Base-by-base conservation (phyloP, 768 basidiomycete genomes). In the Kwoniella heveanensis region DNA sequence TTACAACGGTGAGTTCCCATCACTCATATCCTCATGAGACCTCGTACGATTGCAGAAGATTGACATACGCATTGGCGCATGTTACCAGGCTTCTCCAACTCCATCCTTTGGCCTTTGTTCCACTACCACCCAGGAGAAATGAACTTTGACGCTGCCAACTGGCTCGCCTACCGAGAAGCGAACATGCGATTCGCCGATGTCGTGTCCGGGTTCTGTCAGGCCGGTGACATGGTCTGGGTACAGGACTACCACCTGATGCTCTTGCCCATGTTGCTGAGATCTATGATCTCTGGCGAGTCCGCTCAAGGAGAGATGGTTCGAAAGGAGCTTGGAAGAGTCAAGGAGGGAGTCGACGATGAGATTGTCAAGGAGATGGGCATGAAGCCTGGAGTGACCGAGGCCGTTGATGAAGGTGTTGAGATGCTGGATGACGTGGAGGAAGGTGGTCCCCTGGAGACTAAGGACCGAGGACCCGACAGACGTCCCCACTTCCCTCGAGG, bases 71-170 rank as follows among this genome's bases (percentile, higher is more conserved):
- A n/a, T n/a, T n/a, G n/a, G n/a, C n/a, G n/a, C n/a, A n/a, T n/a
- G n/a, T n/a, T n/a, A 25, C 17, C 54, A 77, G 75, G 96, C 60
- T 98, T 99, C 85, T 95, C 94, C 72, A 99, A 99, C 83, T 96
- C 94, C 57, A 98, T 99, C 82, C 87, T 99, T 54, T 99, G 96
- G 96, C 96, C 96, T 1, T 84, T 99, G 51, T 97, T 99, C 85
- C 96, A 99, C 80, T 99, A 97, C 82, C 95, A 98, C 80, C 96
- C 96, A 8, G 95, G 95, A 68, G 96, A 98, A 83, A 98, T 99
- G 93, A 95, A 92, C 81, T 99, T 99, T 77, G 95, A 97, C 80
- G 92, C 96, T 82, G 91, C 91, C 77, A 91, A 98, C 79, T 99
- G 96, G 96, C 86, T 88, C 57, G 96, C 92, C 15, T 99, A 98